phyloP scores from a whole-genome alignment of 2,329 filamentous ascomycete species.

The Dothiorella sarmentorum region DNA sequence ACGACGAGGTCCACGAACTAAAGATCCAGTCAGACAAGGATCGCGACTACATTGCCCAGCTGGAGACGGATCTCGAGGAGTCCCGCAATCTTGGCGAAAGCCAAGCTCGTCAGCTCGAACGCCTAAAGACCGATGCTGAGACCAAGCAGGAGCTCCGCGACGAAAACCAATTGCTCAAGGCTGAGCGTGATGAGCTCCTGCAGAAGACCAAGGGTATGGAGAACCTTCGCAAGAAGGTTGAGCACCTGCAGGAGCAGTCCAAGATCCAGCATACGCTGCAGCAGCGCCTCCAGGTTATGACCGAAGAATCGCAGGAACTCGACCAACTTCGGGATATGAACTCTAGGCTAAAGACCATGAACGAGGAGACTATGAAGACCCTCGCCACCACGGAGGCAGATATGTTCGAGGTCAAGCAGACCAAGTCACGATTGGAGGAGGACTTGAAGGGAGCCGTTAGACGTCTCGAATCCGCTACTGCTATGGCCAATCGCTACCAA shows the following conservation, averaged over 20 bases:
- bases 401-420: conserved; percentile 50
- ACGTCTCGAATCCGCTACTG: conserved; percentile 46
- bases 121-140: conserved; percentile 40
- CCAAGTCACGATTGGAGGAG: conserved; percentile 46
- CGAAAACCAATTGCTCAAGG: conserved; percentile 47
- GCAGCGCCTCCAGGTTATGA: conserved; percentile 44
- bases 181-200: conserved; percentile 48
- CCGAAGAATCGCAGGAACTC: conserved; percentile 44
- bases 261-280: conserved; percentile 42
- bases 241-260: conserved; percentile 47
- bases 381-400: conserved; percentile 51
- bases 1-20: conserved; percentile 44
- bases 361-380: conserved; percentile 49
- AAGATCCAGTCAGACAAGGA: conserved; percentile 44
- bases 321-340: conserved; percentile 45
- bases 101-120: conserved; percentile 45
- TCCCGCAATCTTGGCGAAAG: conserved; percentile 44
- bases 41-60: conserved; percentile 48
- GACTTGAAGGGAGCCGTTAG: conserved; percentile 47
- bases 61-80: conserved; percentile 46
- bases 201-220: conserved; percentile 51
- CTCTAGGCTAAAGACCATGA: conserved; percentile 46
- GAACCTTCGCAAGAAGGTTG: conserved; percentile 53
- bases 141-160: conserved; percentile 49
- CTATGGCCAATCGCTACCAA: conserved; percentile 47